phyloP scores from a whole-genome alignment of 23 red algal species.

The Agarophyton chilense region DNA sequence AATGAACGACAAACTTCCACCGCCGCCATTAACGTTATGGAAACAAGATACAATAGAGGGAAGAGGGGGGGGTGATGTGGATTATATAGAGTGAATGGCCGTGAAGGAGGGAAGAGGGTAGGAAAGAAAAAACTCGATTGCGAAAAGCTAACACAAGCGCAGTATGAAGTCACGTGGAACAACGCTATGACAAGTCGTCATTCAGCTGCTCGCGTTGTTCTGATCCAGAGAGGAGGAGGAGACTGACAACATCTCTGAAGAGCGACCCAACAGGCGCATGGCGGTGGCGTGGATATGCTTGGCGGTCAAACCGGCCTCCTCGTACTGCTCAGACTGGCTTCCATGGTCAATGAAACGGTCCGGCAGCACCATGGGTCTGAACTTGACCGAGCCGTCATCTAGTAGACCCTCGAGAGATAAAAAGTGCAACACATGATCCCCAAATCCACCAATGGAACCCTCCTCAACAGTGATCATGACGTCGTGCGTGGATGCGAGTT shows the following conservation, averaged over 20 bases:
- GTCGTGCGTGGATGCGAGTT: constrained; percentile 75
- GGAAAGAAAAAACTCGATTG: not conserved
- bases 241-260: constrained; percentile 42
- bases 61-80: too few relatives aligned
- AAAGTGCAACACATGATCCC: constrained; percentile 93
- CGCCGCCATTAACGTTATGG: too few relatives aligned
- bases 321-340: constrained; percentile 90
- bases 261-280: constrained; percentile 81
- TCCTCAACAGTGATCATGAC: constrained; percentile 95
- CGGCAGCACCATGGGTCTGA: constrained; percentile 97
- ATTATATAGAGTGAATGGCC: too few relatives aligned
- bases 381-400: constrained; percentile 74
- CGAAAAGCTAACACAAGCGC: not conserved
- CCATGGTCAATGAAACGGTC: constrained; percentile 97
- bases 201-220: constrained; percentile 4
- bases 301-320: constrained; percentile 90
- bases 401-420: constrained; percentile 76
- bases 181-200: not conserved
- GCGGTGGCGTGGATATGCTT: constrained; percentile 85
- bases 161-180: constrained; percentile 1
- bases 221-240: constrained; percentile 6
- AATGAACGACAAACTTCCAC: too few relatives aligned
- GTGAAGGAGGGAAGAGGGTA: not conserved
- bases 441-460: constrained; percentile 96
- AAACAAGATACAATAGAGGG: too few relatives aligned